These are phyloP conservation scores for Fusarium scirpi DNA, from an alignment of 2,329 filamentous ascomycete genomes.

Conservation along the genomic window DNA sequence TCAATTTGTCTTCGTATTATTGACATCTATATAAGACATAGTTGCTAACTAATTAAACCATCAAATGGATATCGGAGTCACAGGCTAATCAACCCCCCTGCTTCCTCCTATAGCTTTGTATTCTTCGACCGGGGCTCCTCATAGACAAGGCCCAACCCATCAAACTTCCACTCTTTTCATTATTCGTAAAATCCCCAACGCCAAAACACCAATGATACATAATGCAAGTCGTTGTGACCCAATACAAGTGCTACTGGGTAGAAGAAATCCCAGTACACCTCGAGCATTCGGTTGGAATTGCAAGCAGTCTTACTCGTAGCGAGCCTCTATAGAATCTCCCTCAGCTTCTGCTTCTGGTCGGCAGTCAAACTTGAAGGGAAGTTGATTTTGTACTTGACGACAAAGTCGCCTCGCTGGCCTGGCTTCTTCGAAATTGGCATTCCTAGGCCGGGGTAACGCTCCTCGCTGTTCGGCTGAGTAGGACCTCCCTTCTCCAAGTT, in stretches of 20 bases:
- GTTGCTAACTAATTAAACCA: constrained; percentile 32
- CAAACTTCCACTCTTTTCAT: constrained; percentile 33
- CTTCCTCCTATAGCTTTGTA: constrained; percentile 7
- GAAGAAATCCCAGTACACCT: neutral
- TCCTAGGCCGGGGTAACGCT: constrained; percentile 85
- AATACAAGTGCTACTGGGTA: neutral
- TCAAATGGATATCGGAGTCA: constrained; percentile 42
- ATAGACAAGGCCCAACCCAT: neutral
- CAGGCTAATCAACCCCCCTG: constrained; percentile 22
- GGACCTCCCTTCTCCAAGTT: constrained; percentile 83
- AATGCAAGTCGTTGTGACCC: constrained; percentile 13
- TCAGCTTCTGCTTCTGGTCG: constrained; percentile 83
- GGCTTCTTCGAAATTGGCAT: constrained; percentile 97
- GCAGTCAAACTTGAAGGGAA: constrained; percentile 84
- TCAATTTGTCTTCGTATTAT: constrained; percentile 29
- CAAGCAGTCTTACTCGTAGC: neutral
- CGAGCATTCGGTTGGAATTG: constrained; percentile 4
- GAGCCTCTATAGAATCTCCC: constrained; percentile 74
- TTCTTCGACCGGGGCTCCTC: constrained; percentile 1
- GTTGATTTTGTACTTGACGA: constrained; percentile 91
- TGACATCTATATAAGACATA: constrained; percentile 29
- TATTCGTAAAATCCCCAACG: constrained; percentile 44
- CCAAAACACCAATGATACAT: constrained; percentile 40
- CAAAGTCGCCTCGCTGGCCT: constrained; percentile 83
- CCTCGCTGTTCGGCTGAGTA: constrained; percentile 84